Base-by-base conservation (phyloP, 2,329 filamentous ascomycete species). In the Colletotrichum tanaceti region DNA sequence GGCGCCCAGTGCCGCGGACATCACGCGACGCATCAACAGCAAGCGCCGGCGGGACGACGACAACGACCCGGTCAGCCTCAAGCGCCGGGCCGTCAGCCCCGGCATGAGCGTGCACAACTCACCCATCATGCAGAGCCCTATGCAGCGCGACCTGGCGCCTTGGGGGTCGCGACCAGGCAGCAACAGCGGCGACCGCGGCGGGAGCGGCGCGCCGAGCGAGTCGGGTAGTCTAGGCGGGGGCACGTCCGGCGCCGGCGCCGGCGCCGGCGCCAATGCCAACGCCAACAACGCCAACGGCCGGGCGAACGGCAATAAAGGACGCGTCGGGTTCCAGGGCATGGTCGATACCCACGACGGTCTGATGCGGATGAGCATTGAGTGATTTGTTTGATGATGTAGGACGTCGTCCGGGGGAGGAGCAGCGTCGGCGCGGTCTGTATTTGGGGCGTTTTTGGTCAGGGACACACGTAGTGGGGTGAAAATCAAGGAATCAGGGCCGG, bases 321-420 rank as follows among this genome's bases (percentile, higher is more conserved):
- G 93, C 41, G 85, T 97, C 16, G 93, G 93, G 10, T 86, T 97
- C 73, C 94, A 98, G 79, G 93, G 94, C 1, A 98, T 98, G 94
- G 91, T 89, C 20, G 95, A 98, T 79, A 95, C 95, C n/a, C 93
- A 93, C 77, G 95, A 98, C 78, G 93, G 94, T 1, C 85, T 98
- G 72, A 97, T 97, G 91, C 94, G 95, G 74, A 96, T 98, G 92
- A 97, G 93, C 79, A 97, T 98, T 75, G 94, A 98, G 78, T 97
- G 55, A 68, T 28, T 14, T n/a, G 2, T 43, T 22, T 22, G 39
- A 20, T 32, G 10, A 14, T 55, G 49, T 39, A 14, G 10, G 32
- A 38, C 32, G 16, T 44, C 32, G 16, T 44, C 4, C 18, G 20
- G 9, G n/a, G n/a, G n/a, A n/a, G 41, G 57, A 18, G 44, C 10